Percentiles rank a stretch among this genome's conserved stretches.
Conservation (phyloP, 2,329 filamentous ascomycete species). For the Hymenoscyphus repandus region DNA sequence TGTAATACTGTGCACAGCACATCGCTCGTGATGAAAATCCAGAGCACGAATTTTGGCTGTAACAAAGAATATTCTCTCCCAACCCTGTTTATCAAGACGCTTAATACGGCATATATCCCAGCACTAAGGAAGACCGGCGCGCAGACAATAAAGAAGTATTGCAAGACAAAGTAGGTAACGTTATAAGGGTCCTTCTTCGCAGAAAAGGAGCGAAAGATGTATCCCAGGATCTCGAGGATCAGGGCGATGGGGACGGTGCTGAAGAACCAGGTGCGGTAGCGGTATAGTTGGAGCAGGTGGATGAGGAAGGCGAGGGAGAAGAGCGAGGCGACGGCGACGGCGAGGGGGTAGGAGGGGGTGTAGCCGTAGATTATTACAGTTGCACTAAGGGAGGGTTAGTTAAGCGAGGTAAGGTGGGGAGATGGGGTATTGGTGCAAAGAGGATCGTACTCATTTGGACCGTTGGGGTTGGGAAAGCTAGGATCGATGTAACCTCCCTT, state of each 20-base stretch:
- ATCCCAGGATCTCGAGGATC: slow-evolving; percentile 45
- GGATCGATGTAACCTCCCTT: not conserved
- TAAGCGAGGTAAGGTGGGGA: not conserved
- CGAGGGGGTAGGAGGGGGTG: slow-evolving; percentile 38
- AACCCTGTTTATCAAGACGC: slow-evolving; percentile 39
- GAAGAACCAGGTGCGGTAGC: slow-evolving; percentile 42
- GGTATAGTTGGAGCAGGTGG: slow-evolving; percentile 35
- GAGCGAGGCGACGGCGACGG: slow-evolving; percentile 38
- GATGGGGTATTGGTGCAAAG: not conserved
- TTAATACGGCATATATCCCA: slow-evolving; percentile 50
- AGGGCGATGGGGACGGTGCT: slow-evolving; percentile 40
- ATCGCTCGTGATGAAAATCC: slow-evolving; percentile 50
- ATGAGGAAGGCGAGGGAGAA: slow-evolving; percentile 38
- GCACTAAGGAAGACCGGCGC: slow-evolving; percentile 54
- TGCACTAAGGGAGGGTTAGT: not conserved
- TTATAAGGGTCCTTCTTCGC: slow-evolving; percentile 47
- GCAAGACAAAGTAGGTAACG: slow-evolving; percentile 50
- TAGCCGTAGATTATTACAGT: slow-evolving; percentile 2
- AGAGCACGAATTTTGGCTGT: slow-evolving; percentile 42
- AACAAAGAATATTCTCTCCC: not conserved
- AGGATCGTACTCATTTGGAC: slow-evolving; percentile 3
- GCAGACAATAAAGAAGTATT: slow-evolving; percentile 58
- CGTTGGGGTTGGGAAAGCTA: slow-evolving; percentile 1
- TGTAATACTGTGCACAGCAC: slow-evolving; percentile 49
- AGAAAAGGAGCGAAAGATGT: slow-evolving; percentile 43